A percentile compares a stretch with the other conserved stretches of the same genome.
Conservation (phyloP, 225 moss, liverwort and hornwort species). For the Sphagnum tenellum region DNA sequence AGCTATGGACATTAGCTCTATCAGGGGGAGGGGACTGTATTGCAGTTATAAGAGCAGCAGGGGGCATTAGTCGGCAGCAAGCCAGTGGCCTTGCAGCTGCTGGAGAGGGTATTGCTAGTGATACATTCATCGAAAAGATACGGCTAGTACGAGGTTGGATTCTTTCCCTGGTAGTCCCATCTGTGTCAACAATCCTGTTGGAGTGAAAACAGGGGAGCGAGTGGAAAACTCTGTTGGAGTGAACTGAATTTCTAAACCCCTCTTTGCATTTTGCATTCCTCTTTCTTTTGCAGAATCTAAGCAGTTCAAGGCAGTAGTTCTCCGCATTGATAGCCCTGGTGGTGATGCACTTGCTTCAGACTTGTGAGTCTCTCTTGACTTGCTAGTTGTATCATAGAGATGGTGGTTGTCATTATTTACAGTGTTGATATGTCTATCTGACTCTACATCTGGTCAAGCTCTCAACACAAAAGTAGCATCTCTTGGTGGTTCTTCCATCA, state of each 20-base stretch:
- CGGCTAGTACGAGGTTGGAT: conserved; percentile 69
- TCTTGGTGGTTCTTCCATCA: too few species aligned
- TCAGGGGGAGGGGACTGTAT: conserved; percentile 70
- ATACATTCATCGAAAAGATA: conserved; percentile 82
- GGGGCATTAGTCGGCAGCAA: conserved; percentile 65
- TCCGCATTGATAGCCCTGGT: conserved; percentile 56
- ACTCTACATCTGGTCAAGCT: too few species aligned
- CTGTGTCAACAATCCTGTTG: not conserved
- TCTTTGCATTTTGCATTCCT: not conserved
- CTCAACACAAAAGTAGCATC: too few species aligned
- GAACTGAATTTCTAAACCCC: not conserved
- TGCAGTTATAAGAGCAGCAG: conserved; percentile 88
- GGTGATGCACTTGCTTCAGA: conserved; percentile 60
- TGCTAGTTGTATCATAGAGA: too few species aligned
- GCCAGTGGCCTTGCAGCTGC: conserved; percentile 45
- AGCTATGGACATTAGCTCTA: conserved; percentile 70
- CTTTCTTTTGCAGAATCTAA: conserved; percentile 24
- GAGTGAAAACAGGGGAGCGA: not conserved
- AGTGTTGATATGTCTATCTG: too few species aligned
- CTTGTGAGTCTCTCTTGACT: conserved; percentile 20
- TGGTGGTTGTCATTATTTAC: too few species aligned
- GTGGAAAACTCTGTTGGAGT: not conserved
- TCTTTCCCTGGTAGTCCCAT: not conserved
- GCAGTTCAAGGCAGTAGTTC: conserved; percentile 42
- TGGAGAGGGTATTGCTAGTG: conserved; percentile 84